Base-by-base conservation (phyloP, 2,329 filamentous ascomycete species). In the Xylariaceae sp. region DNA sequence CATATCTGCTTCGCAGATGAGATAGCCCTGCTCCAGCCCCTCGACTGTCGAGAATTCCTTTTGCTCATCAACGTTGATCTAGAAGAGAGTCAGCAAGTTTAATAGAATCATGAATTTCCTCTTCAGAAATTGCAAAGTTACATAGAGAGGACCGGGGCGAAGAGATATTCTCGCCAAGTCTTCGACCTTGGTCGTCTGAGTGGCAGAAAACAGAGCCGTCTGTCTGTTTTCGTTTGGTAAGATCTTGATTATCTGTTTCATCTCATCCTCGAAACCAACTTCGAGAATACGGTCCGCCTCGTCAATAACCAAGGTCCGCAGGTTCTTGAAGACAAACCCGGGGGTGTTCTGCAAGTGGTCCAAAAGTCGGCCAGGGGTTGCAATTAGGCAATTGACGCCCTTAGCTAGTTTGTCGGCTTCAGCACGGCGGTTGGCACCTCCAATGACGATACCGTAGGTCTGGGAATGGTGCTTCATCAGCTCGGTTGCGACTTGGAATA, bases 121-220 rank as follows among this genome's bases (percentile, higher is more conserved):
- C 22, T 4, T 7, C 7, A 28, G 22, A 7, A 5, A 10, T 5
- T 38, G 3, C 3, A 38, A 5, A 14, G 5, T 38, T 10, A 38
- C 34, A 73, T 97, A 97, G 12, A 99, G 77, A 1, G 94, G 94
- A 2, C 93, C 92, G 1, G 90, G 87, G 34, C 91, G 84, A 44
- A 99, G 80, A 5, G 94, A 99, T 67, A 99, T 96, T 58, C 94
- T 82, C 1, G 94, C 94, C 49, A 99, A 80, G 71, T 99, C 94
- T 73, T 97, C 93, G 61, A 99, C 94, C 75, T 99, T 97, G 50
- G 93, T 97, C 3, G 94, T 99, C 72, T 97, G 94, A 5, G 94
- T 99, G 13, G 94, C 94, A 13, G 91, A 97, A 79, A 99, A 99
- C n/a, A 99, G 82, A 87, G 96, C 94, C 0, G 92, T 97, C 73